Evolutionary conservation across 371 early-diverging fungal species (phyloP), one percentile per base, ranked within the genome.

Genomic region (Haplosporangium sp.): DNA sequence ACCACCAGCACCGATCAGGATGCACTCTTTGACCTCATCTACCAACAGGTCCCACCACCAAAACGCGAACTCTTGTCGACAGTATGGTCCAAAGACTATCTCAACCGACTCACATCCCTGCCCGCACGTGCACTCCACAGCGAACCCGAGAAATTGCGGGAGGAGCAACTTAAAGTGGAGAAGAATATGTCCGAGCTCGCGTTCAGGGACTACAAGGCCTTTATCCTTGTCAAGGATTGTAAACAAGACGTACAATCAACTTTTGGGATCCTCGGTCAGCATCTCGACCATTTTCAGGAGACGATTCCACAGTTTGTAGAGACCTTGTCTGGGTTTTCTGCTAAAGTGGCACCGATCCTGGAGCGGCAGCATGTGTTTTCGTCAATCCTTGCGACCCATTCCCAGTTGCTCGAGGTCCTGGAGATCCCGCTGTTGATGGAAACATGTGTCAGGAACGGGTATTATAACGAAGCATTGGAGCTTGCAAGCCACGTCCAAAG

Each of bases 381-480:
- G 5, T 81, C 85, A 29, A 87, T 93, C 4, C 57, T 93, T 29
- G 87, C 86, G 8, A 83, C 90, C 29, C 89, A 93, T 54, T 82
- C 84, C 37, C 86, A 86, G 14, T 64, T 92, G 67, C 80, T 88
- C 7, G 91, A 92, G 47, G 82, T 92, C 9, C 73, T 94, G 9
- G 94, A 93, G 62, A 93, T 94, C 41, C 95, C 95, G 6, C 87
- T 91, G 62, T 75, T 95, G 54, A 89, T 94, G 87, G 93, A 95
- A 61, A 93, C 92, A 0, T 92, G 94, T 75, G 91, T 94, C 20
- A 85, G 92, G 70, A 91, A 92, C 51, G 94, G 93, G 0, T 91
- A 93, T 59, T 94, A 94, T 62, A 90, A 92, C 41, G 95, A 95
- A 62, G 95, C 94, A 0, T 90, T 95, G 85, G 94, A 94, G 64